phyloP scores from a whole-genome alignment of 2,329 filamentous ascomycete genomes.

The Hypoxylon sp. region DNA sequence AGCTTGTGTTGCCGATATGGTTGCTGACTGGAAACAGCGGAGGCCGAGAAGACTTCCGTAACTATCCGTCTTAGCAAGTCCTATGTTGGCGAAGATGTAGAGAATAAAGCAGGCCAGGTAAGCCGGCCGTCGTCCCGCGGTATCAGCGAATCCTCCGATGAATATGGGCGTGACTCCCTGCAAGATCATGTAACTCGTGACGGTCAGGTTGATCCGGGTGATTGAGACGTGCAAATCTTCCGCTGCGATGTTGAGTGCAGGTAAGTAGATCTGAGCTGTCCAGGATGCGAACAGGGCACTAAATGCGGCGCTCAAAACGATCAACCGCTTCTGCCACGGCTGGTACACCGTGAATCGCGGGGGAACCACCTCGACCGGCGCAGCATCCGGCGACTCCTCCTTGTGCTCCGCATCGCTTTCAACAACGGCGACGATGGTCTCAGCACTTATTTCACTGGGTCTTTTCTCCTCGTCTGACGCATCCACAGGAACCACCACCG shows the following conservation, averaged over 20 bases:
- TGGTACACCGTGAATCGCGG: conserved; percentile 44
- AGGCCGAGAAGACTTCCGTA: conserved; percentile 62
- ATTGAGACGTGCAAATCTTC: conserved; percentile 44
- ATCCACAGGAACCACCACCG: conserved; percentile 21
- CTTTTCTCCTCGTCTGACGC: conserved; percentile 23
- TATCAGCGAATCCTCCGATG: conserved; percentile 64
- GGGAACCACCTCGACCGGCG: conserved; percentile 27
- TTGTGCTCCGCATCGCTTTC: conserved; percentile 23
- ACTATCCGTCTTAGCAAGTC: conserved; percentile 58
- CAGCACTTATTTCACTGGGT: conserved; percentile 39
- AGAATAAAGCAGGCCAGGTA: conserved; percentile 62
- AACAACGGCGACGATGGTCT: conserved; percentile 35
- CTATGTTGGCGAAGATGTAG: conserved; percentile 61
- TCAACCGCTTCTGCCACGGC: conserved; percentile 45
- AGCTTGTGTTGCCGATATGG: conserved; percentile 68
- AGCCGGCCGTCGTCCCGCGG: conserved; percentile 60
- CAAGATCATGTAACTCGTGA: conserved; percentile 62
- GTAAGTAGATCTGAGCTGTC: conserved; percentile 50
- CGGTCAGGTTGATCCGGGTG: conserved; percentile 53
- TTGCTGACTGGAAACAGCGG: conserved; percentile 64
- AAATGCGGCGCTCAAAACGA: conserved; percentile 49
- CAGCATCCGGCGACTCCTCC: conserved; percentile 34
- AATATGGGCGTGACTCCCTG: conserved; percentile 67
- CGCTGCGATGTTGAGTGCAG: conserved; percentile 49
- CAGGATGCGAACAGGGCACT: conserved; percentile 49